phyloP scores from a whole-genome alignment of 1,284 basidiomycete species.

The Thecaphora thlaspeos region DNA sequence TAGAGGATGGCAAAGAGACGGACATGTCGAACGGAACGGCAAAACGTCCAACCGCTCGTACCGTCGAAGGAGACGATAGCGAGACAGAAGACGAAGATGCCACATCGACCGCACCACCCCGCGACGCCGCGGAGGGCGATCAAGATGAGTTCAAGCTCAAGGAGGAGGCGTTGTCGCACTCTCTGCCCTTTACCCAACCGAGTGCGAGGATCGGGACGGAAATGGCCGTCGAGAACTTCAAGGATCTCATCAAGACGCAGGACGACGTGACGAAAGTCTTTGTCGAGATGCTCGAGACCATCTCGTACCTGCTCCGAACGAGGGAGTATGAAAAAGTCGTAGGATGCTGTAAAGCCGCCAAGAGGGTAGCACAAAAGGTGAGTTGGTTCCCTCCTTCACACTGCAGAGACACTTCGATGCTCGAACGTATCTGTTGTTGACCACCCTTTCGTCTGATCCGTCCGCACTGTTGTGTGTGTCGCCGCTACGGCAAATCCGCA shows the following conservation, averaged over 20 bases:
- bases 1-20: not conserved
- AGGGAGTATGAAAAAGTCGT: constrained; percentile 13
- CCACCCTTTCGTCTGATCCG: not conserved
- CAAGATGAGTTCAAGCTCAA: not conserved
- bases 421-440: no score
- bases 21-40: no score
- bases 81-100: constrained; percentile 17
- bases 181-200: constrained; percentile 1
- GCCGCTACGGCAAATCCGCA: not conserved
- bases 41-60: no score
- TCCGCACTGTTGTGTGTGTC: not conserved
- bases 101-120: constrained; percentile 28
- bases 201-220: constrained; percentile 6
- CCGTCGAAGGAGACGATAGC: constrained; percentile 3
- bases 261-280: constrained; percentile 32
- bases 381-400: no score
- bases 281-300: constrained; percentile 24
- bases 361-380: constrained; percentile 19
- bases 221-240: constrained; percentile 17
- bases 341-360: constrained; percentile 15
- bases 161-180: not conserved
- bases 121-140: constrained; percentile 1
- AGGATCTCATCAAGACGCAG: constrained; percentile 17
- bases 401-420: no score
- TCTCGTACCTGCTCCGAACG: constrained; percentile 16